Percentiles rank a stretch among this genome's conserved stretches.
Evolutionary conservation across 371 early-diverging fungal genomes (phyloP).

Genomic region (Mortierella sp.): DNA sequence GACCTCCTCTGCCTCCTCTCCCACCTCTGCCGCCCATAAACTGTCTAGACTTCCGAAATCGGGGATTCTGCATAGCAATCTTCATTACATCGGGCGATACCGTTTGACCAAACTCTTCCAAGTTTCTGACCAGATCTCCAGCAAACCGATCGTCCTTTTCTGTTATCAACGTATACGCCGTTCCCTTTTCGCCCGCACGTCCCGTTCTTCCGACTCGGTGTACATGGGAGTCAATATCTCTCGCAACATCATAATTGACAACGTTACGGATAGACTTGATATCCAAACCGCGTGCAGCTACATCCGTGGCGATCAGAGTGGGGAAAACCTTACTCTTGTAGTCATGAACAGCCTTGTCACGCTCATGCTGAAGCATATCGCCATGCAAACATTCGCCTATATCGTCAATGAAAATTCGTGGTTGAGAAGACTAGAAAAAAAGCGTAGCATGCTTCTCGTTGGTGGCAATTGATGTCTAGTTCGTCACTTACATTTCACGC

Average conservation of each 20-base stretch:
- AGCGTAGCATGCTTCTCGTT: background rate
- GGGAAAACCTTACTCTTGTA: conserved; percentile 79
- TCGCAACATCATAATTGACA: conserved; percentile 82
- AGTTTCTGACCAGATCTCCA: conserved; percentile 78
- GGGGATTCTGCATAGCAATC: conserved; percentile 81
- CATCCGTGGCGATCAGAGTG: conserved; percentile 98
- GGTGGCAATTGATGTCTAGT: background rate
- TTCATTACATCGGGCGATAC: conserved; percentile 75
- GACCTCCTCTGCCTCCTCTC: conserved; percentile 62
- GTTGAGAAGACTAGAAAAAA: background rate
- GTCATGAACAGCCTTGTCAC: conserved; percentile 92
- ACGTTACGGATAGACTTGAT: conserved; percentile 80
- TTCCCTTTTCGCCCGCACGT: conserved; percentile 82
- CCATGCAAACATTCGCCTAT: conserved; percentile 95
- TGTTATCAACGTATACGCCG: conserved; percentile 78
- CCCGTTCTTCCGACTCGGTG: conserved; percentile 82
- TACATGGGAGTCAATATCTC: conserved; percentile 84
- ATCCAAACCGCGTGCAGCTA: conserved; percentile 97
- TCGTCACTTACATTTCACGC: conserved; percentile 66
- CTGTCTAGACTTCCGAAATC: conserved; percentile 70
- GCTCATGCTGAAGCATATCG: conserved; percentile 95
- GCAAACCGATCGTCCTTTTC: conserved; percentile 85
- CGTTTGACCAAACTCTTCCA: conserved; percentile 75
- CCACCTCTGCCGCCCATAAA: conserved; percentile 59
- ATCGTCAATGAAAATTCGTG: background rate